These are phyloP conservation scores for Ceratobasidium sp. DNA, from an alignment of 1,284 basidiomycete species.

Conservation along the genomic window DNA sequence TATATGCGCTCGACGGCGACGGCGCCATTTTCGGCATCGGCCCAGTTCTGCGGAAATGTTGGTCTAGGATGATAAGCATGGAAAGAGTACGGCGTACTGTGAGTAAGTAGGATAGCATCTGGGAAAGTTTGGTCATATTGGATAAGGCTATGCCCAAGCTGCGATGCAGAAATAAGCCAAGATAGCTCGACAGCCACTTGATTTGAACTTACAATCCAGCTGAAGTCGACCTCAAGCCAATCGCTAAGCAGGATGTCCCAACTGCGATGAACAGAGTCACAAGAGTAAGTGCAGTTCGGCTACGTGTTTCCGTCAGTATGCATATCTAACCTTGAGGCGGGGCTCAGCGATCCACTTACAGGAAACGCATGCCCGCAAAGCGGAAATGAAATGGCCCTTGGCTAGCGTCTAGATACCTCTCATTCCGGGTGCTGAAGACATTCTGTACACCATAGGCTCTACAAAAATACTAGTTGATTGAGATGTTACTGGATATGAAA, in stretches of 20 bases:
- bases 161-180: neutral
- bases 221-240: slow-evolving; percentile 49
- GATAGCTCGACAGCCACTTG: neutral
- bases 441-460: slow-evolving; percentile 47
- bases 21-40: slow-evolving; percentile 53
- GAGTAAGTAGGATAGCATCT: slow-evolving; percentile 42
- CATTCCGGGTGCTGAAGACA: slow-evolving; percentile 46
- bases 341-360: no score
- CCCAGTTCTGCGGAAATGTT: slow-evolving; percentile 49
- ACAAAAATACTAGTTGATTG: neutral
- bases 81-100: slow-evolving; percentile 4
- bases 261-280: slow-evolving; percentile 49
- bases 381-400: slow-evolving; percentile 51
- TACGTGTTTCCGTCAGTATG: no score
- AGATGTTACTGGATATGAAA: neutral
- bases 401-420: slow-evolving; percentile 48
- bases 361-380: slow-evolving; percentile 50
- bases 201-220: slow-evolving; percentile 43
- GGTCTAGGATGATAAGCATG: neutral
- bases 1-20: slow-evolving; percentile 54
- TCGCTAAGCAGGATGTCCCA: slow-evolving; percentile 47
- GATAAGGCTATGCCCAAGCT: slow-evolving; percentile 53
- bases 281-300: slow-evolving; percentile 49
- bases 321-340: no score
- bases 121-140: slow-evolving; percentile 48